Evolutionary conservation across 2,329 filamentous ascomycete species (phyloP).

Genomic region (Colletotrichum shisoi): DNA sequence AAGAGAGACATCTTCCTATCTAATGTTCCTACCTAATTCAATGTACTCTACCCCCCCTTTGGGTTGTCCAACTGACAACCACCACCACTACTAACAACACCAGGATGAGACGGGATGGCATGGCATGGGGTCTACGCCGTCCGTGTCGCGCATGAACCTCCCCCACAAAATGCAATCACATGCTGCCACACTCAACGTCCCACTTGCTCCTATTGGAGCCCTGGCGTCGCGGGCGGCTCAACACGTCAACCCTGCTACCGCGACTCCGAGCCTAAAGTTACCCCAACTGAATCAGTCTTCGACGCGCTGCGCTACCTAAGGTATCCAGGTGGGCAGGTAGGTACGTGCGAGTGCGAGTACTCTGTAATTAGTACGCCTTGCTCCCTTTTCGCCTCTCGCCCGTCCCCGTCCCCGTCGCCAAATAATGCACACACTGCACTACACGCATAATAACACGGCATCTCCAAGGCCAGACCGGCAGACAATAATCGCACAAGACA

Average conservation of each 20-base stretch:
- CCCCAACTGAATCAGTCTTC: slow-evolving; percentile 18
- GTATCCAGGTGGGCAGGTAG: no score
- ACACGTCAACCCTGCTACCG: slow-evolving; percentile 32
- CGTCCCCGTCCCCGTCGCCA: neutral
- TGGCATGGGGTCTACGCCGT: slow-evolving; percentile 10
- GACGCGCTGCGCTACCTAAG: slow-evolving; percentile 1
- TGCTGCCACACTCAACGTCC: slow-evolving; percentile 34
- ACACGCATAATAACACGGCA: slow-evolving; percentile 2
- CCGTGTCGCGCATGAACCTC: slow-evolving; percentile 35
- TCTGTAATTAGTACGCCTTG: neutral
- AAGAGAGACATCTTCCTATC: neutral
- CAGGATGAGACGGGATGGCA: slow-evolving; percentile 5
- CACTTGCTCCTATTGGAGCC: slow-evolving; percentile 35
- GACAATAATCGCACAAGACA: neutral
- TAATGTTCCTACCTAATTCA: no score
- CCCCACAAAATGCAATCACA: slow-evolving; percentile 38
- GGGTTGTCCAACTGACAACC: neutral
- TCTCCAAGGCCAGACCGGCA: neutral
- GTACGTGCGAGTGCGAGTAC: no score
- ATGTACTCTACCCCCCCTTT: no score
- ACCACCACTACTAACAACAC: neutral
- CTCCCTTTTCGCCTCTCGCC: slow-evolving; percentile 7
- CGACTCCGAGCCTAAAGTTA: slow-evolving; percentile 9
- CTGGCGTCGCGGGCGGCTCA: slow-evolving; percentile 37
- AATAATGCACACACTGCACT: neutral